Evolutionary conservation across 352 stramenopile species (phyloP).

Genomic region (Globisporangium spiculum): DNA sequence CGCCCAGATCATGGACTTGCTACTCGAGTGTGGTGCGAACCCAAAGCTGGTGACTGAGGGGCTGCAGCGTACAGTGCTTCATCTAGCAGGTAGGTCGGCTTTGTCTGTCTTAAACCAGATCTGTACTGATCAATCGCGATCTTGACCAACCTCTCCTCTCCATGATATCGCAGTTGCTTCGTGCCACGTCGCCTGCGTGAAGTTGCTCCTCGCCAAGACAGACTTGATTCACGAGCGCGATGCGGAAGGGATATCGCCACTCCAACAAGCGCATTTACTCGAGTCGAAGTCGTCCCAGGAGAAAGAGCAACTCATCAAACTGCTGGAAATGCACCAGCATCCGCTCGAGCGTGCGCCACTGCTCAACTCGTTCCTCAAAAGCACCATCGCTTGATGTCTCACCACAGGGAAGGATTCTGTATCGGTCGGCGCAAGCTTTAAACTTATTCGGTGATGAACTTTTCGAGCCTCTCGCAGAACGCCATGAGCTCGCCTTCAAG

Average conservation of each 20-base stretch:
- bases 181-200: neutral
- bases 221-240: slow-evolving; percentile 5
- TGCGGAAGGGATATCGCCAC: slow-evolving; percentile 8
- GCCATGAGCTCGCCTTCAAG: slow-evolving; percentile 28
- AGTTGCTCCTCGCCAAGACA: slow-evolving; percentile 12
- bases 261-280: slow-evolving; percentile 12
- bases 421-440: neutral
- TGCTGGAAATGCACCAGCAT: slow-evolving; percentile 11
- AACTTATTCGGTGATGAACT: slow-evolving; percentile 11
- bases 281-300: neutral
- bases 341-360: neutral
- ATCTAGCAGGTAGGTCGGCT: slow-evolving; percentile 2
- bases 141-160: neutral
- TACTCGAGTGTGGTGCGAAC: slow-evolving; percentile 11
- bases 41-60: neutral
- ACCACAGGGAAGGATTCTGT: neutral
- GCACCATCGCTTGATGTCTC: neutral
- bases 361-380: slow-evolving; percentile 7
- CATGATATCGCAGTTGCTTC: neutral
- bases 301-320: slow-evolving; percentile 6
- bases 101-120: neutral
- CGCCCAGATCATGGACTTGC: slow-evolving; percentile 7
- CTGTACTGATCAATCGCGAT: neutral
- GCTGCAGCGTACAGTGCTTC: slow-evolving; percentile 6
- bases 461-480: slow-evolving; percentile 32